A percentile compares a stretch with the other conserved stretches of the same genome.
These are phyloP conservation scores for Microbotryum violaceum DNA, from an alignment of 1,284 basidiomycete genomes.

Conservation along the genomic window DNA sequence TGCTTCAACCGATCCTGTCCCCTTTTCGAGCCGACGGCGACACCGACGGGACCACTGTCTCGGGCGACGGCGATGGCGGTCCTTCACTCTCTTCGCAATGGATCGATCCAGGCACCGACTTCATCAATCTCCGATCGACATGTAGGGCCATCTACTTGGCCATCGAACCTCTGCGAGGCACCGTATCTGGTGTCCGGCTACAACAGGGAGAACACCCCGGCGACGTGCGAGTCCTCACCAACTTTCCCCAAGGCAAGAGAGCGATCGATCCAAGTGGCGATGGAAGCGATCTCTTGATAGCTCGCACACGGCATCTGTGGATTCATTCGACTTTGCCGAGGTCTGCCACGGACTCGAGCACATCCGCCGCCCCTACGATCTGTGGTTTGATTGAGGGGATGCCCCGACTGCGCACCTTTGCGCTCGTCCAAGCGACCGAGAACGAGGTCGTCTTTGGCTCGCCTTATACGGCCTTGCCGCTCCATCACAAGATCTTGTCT, in stretches of 20 bases:
- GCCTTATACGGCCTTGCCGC: not conserved
- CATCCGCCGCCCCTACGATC: no score
- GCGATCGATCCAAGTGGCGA: no score
- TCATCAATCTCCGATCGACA: slow-evolving; percentile 5
- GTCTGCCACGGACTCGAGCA: no score
- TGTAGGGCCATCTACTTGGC: not conserved
- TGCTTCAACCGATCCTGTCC: slow-evolving; percentile 1
- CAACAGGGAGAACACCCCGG: no score
- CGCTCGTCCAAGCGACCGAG: slow-evolving; percentile 1
- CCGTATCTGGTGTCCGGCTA: no score
- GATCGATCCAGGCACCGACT: not conserved
- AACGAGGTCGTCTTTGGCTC: not conserved
- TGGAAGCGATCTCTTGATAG: no score
- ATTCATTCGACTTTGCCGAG: no score
- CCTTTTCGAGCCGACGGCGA: not conserved
- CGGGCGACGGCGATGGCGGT: no score
- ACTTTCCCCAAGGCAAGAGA: no score
- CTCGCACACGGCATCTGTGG: no score
- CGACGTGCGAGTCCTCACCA: no score
- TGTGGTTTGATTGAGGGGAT: not conserved
- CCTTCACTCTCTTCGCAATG: not conserved
- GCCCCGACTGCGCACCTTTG: slow-evolving; percentile 2
- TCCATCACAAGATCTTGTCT: not conserved
- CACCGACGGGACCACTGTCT: not conserved
- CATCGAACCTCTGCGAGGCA: no score